Percentiles rank a stretch among this genome's conserved stretches.
Conservation (phyloP, 78 protist species). For the Thecamonas trahens region DNA sequence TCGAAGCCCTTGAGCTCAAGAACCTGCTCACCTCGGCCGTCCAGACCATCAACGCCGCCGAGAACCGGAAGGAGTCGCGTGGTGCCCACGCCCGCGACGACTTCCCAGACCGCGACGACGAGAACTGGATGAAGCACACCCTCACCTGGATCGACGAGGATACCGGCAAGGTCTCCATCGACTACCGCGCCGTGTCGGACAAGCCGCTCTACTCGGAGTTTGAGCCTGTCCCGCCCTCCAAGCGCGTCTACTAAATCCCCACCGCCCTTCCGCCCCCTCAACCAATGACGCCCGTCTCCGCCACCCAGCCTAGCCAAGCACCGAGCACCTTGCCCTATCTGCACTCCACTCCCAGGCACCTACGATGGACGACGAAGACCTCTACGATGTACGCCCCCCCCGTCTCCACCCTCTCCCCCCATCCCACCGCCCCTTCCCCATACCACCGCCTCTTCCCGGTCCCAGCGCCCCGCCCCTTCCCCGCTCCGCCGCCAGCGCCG, state of each 20-base stretch:
- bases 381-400: no score
- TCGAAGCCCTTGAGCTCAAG: slow-evolving; percentile 95
- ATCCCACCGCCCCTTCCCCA: no score
- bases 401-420: no score
- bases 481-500: no score
- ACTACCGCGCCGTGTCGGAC: slow-evolving; percentile 55
- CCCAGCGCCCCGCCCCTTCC: no score
- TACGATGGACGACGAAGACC: no score
- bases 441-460: no score
- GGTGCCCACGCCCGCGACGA: slow-evolving; percentile 99
- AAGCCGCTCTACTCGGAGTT: slow-evolving; percentile 46
- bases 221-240: slow-evolving; percentile 40
- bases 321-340: no score
- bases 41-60: slow-evolving; percentile 85
- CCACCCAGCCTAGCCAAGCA: no score
- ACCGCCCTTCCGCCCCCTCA: no score
- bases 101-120: slow-evolving; percentile 78
- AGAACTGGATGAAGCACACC: slow-evolving; percentile 96
- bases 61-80: slow-evolving; percentile 93
- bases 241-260: slow-evolving; percentile 48
- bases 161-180: slow-evolving; percentile 62
- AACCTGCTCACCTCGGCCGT: slow-evolving; percentile 86
- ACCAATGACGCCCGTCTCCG: no score
- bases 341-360: no score
- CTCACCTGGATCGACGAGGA: slow-evolving; percentile 69